These are phyloP conservation scores for Lachancea sp. DNA, from an alignment of 805 yeast genomes.

Conservation along the genomic window DNA sequence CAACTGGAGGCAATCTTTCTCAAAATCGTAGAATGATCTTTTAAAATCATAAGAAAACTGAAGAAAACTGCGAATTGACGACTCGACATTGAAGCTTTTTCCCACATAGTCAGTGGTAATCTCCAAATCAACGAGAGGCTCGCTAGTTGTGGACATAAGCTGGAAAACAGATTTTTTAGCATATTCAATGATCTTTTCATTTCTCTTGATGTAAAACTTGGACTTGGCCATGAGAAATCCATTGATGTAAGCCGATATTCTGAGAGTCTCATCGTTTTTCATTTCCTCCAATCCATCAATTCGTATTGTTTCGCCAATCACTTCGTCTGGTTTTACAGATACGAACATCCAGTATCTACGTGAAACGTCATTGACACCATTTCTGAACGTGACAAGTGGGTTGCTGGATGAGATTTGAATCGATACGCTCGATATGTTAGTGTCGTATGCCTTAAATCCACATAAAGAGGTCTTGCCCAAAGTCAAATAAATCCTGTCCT, in stretches of 20 bases:
- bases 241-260: slow-evolving; percentile 53
- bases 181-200: slow-evolving; percentile 43
- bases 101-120: slow-evolving; percentile 64
- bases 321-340: slow-evolving; percentile 65
- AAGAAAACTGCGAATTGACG: slow-evolving; percentile 34
- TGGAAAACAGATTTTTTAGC: slow-evolving; percentile 38
- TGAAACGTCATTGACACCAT: slow-evolving; percentile 56
- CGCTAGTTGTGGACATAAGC: slow-evolving; percentile 39
- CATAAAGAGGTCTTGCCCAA: slow-evolving; percentile 40
- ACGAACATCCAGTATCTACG: slow-evolving; percentile 60
- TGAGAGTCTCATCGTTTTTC: slow-evolving; percentile 46
- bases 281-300: slow-evolving; percentile 50
- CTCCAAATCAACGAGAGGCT: slow-evolving; percentile 43
- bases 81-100: slow-evolving; percentile 52
- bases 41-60: slow-evolving; percentile 24
- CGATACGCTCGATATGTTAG: slow-evolving; percentile 21
- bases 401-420: slow-evolving; percentile 34
- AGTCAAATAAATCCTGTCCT: slow-evolving; percentile 54
- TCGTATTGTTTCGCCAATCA: slow-evolving; percentile 63
- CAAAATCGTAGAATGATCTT: slow-evolving; percentile 31
- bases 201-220: slow-evolving; percentile 42
- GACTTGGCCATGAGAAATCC: slow-evolving; percentile 59
- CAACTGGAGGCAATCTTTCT: slow-evolving; percentile 40
- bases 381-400: slow-evolving; percentile 49
- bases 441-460: slow-evolving; percentile 11